Conservation (phyloP, 2,329 filamentous ascomycete species). For the Didymellaceae sp. region DNA sequence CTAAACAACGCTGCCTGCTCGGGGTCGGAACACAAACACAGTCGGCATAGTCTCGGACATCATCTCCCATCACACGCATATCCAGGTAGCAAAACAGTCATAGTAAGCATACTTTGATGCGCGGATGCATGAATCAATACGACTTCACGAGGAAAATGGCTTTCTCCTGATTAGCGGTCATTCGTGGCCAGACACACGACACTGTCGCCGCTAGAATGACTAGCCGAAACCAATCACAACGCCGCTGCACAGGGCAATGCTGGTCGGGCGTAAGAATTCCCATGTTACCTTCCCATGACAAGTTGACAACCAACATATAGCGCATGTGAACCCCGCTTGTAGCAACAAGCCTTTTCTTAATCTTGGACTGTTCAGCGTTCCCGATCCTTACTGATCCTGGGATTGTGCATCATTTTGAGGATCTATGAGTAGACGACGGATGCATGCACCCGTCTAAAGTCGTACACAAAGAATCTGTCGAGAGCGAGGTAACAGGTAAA, state of each 20-base stretch:
- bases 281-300: not conserved
- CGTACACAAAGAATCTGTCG: not conserved
- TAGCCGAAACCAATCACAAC: not conserved
- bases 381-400: not conserved
- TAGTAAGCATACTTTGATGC: not conserved
- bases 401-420: not conserved
- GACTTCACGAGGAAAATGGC: not conserved
- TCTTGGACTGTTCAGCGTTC: not conserved
- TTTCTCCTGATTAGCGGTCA: not conserved
- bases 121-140: not conserved
- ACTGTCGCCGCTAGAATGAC: not conserved
- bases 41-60: no score
- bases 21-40: no score
- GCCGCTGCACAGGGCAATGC: not conserved
- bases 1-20: no score
- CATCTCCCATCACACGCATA: no score
- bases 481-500: not conserved
- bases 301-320: not conserved
- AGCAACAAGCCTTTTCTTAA: not conserved
- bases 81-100: not conserved
- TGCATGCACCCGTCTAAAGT: not conserved
- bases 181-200: not conserved
- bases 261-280: not conserved
- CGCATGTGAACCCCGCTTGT: not conserved
- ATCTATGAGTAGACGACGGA: not conserved